Conservation (phyloP, 371 early-diverging fungal genomes). For the Mucor irregularis region DNA sequence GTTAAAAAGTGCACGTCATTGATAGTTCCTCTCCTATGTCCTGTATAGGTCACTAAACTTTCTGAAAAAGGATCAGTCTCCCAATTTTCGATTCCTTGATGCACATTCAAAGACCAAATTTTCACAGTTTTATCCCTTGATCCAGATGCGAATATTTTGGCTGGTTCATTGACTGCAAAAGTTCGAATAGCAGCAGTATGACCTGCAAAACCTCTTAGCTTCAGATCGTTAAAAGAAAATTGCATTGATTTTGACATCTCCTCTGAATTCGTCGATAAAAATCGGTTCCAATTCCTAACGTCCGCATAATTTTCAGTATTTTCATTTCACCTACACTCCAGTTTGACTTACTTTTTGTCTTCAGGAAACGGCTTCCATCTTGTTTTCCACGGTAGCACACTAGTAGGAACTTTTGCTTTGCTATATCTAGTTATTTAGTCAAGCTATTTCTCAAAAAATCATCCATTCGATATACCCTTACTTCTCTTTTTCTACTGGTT, state of each 20-base stretch:
- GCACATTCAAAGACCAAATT: constrained; percentile 70
- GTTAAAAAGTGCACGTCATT: constrained; percentile 60
- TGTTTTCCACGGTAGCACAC: constrained; percentile 53
- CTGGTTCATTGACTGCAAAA: constrained; percentile 60
- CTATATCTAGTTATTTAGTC: not conserved
- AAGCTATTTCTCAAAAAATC: not conserved
- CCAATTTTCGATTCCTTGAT: constrained; percentile 62
- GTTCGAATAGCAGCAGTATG: constrained; percentile 56
- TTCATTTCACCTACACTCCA: not conserved
- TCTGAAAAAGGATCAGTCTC: constrained; percentile 58
- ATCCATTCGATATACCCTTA: not conserved
- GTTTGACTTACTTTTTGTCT: constrained; percentile 49
- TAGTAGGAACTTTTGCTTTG: constrained; percentile 37
- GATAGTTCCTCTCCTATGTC: constrained; percentile 55
- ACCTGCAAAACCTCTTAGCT: constrained; percentile 63
- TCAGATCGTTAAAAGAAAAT: constrained; percentile 69
- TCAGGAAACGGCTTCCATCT: constrained; percentile 56
- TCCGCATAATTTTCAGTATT: not conserved
- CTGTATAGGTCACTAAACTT: constrained; percentile 59
- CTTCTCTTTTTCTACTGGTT: constrained; percentile 31
- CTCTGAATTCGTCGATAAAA: constrained; percentile 67
- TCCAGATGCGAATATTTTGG: constrained; percentile 62
- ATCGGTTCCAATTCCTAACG: constrained; percentile 66
- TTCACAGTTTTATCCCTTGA: constrained; percentile 69
- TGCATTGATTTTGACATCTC: constrained; percentile 75